phyloP scores from a whole-genome alignment of 495 filamentous ascomycete species.

The Talaromyces borbonicus region DNA sequence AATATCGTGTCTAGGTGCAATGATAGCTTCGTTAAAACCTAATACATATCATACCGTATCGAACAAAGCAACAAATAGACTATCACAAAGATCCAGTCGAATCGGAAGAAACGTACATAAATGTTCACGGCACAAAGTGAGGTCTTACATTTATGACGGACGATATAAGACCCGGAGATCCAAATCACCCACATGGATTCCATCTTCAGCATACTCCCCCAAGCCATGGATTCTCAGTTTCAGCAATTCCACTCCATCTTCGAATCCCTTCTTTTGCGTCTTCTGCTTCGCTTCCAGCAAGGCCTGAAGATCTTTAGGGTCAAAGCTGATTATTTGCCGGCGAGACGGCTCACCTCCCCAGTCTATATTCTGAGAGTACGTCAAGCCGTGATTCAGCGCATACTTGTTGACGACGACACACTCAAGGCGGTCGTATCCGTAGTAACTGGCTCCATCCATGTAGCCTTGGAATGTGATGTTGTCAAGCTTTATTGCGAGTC shows the following conservation, averaged over 20 bases:
- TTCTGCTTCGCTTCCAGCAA: background rate
- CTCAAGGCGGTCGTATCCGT: slow-evolving; percentile 11
- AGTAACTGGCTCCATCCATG: slow-evolving; percentile 9
- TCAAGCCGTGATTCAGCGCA: background rate
- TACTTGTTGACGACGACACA: slow-evolving; percentile 2
- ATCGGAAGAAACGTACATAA: too few relatives aligned
- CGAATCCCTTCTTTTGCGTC: background rate
- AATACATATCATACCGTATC: too few relatives aligned
- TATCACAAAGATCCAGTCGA: background rate
- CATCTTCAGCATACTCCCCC: background rate
- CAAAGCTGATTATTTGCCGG: background rate
- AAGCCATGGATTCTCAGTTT: background rate
- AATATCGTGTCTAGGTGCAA: too few relatives aligned
- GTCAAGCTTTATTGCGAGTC: background rate
- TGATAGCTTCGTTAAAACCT: too few relatives aligned
- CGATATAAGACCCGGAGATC: background rate
- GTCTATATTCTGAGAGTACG: background rate
- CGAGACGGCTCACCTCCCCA: background rate
- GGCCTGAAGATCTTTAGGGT: background rate
- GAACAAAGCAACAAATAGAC: too few relatives aligned
- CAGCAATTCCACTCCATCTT: background rate
- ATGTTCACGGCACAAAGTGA: too few relatives aligned
- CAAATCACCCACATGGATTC: background rate
- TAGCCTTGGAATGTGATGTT: slow-evolving; percentile 3
- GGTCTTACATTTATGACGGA: background rate